A percentile compares a stretch with the other conserved stretches of the same genome.
Evolutionary conservation across 768 basidiomycete species (phyloP).

Genomic region (Lyophyllum shimeji): DNA sequence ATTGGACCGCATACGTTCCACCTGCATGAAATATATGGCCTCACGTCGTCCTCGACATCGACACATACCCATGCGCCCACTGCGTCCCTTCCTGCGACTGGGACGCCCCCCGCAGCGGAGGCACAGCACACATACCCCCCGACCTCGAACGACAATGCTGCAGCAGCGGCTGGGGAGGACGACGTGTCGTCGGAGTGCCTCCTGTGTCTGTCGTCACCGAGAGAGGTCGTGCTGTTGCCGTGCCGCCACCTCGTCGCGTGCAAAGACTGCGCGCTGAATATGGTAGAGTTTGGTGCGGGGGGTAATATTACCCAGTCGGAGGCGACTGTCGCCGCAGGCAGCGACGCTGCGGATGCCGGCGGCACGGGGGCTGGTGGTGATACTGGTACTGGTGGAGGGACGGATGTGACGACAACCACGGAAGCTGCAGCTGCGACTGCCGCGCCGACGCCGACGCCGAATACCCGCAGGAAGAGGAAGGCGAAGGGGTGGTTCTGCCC

Average conservation of each 20-base stretch:
- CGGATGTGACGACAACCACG: slow-evolving; percentile 24
- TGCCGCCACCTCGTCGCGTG: slow-evolving; percentile 95
- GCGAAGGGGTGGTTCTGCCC: slow-evolving; percentile 98
- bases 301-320: slow-evolving; percentile 73
- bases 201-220: slow-evolving; percentile 82
- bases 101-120: slow-evolving; percentile 24
- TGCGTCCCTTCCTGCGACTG: slow-evolving; percentile 24
- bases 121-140: slow-evolving; percentile 34
- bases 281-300: slow-evolving; percentile 97
- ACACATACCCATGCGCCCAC: slow-evolving; percentile 28
- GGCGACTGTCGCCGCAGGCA: slow-evolving; percentile 31
- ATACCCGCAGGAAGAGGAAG: slow-evolving; percentile 79
- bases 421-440: slow-evolving; percentile 22
- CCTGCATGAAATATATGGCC: slow-evolving; percentile 92
- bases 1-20: slow-evolving; percentile 95
- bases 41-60: slow-evolving; percentile 56
- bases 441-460: slow-evolving; percentile 29
- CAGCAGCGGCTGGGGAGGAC: slow-evolving; percentile 45
- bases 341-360: slow-evolving; percentile 24
- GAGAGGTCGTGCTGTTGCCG: slow-evolving; percentile 90
- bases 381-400: background rate
- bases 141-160: slow-evolving; percentile 12
- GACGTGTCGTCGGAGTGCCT: slow-evolving; percentile 88
- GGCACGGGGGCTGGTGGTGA: slow-evolving; percentile 2
- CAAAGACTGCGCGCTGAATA: slow-evolving; percentile 92